phyloP scores from a whole-genome alignment of 768 basidiomycete genomes.

The Sporobolomyces phaffii region DNA sequence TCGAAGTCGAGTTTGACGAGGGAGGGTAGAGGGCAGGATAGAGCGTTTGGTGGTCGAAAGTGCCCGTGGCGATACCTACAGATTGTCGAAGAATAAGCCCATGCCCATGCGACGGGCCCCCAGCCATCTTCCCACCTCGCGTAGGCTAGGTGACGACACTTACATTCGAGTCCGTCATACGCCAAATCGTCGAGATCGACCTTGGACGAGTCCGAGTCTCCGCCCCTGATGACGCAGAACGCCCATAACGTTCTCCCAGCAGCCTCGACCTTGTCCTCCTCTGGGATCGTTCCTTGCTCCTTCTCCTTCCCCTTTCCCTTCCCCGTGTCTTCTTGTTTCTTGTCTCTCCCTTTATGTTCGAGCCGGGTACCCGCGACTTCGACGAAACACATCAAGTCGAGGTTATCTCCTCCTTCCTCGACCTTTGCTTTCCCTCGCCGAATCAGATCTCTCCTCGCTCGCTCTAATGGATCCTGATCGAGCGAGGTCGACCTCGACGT shows the following conservation, averaged over 20 bases:
- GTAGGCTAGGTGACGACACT: too few relatives aligned
- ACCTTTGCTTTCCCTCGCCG: neutral
- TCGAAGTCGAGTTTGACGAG: neutral
- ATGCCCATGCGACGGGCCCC: neutral
- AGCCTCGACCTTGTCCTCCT: neutral
- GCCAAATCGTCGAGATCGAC: neutral
- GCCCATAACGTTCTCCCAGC: constrained; percentile 24
- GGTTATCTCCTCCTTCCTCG: constrained; percentile 1
- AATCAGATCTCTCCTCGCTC: constrained; percentile 5
- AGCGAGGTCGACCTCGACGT: neutral
- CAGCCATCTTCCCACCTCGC: too few relatives aligned
- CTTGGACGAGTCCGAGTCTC: neutral
- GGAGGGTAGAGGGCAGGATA: constrained; percentile 36
- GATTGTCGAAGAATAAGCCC: neutral
- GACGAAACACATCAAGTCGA: constrained; percentile 9
- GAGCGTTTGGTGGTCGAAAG: constrained; percentile 42
- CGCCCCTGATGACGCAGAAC: constrained; percentile 22
- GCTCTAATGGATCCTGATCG: constrained; percentile 9
- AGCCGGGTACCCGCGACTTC: neutral
- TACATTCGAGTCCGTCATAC: neutral
- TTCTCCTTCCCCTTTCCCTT: constrained; percentile 10
- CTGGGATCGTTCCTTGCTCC: neutral
- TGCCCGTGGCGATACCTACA: constrained; percentile 25
- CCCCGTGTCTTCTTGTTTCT: neutral
- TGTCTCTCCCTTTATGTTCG: neutral